Conservation (phyloP, 2,329 filamentous ascomycete genomes). For the Ophiocordyceps camponoti-rufipedis region DNA sequence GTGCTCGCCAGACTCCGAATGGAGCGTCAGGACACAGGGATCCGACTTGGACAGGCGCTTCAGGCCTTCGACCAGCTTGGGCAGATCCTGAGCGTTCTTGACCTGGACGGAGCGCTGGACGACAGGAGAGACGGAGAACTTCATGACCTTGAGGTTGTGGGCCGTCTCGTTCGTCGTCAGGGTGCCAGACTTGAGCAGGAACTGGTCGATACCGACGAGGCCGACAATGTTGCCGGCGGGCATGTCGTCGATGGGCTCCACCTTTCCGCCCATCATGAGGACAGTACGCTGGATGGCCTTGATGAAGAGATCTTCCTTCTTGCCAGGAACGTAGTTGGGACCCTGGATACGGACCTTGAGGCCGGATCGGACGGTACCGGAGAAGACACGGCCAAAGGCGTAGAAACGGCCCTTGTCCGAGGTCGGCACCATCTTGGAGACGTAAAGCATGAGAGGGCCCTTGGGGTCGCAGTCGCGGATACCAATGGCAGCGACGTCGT, state of each 20-base stretch:
- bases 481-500: conserved; percentile 85
- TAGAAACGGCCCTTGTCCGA: conserved; percentile 99
- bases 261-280: conserved; percentile 99
- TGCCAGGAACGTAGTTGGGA: conserved; percentile 93
- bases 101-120: conserved; percentile 97
- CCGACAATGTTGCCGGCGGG: conserved; percentile 99
- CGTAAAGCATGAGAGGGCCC: conserved; percentile 98
- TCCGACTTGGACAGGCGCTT: conserved; percentile 99
- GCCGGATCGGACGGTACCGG: conserved; percentile 93
- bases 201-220: conserved; percentile 98
- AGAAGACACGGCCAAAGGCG: conserved; percentile 99
- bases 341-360: conserved; percentile 99
- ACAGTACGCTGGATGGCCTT: conserved; percentile 99
- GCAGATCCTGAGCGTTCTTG: conserved; percentile 99
- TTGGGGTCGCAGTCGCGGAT: conserved; percentile 98
- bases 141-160: conserved; percentile 99
- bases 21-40: conserved; percentile 86
- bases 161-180: conserved; percentile 92
- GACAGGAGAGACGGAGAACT: conserved; percentile 99
- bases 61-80: conserved; percentile 99
- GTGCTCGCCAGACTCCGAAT: conserved; percentile 91
- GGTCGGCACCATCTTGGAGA: conserved; percentile 99
- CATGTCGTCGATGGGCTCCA: conserved; percentile 97
- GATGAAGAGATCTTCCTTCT: conserved; percentile 98
- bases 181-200: conserved; percentile 99